Conservation (phyloP, 164 flowering plant genomes). For the Protea cynaroides region DNA sequence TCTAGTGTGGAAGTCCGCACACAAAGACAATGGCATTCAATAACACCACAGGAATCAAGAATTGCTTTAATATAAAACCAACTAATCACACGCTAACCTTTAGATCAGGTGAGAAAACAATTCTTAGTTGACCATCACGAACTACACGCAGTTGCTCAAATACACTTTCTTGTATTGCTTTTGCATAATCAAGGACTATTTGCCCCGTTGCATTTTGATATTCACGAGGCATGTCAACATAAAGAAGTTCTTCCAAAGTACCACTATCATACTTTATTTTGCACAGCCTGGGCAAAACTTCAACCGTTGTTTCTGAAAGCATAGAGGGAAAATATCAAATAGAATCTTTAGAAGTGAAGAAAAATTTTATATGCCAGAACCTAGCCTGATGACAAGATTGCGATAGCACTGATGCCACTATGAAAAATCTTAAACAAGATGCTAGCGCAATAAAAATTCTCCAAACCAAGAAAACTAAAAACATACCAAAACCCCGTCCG, state of each 20-base stretch:
- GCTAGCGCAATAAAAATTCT: neutral
- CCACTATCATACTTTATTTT: conserved; percentile 99
- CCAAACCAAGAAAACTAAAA: conserved; percentile 1
- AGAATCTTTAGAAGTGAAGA: neutral
- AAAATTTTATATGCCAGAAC: neutral
- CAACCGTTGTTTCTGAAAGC: conserved; percentile 86
- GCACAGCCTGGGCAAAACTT: conserved; percentile 94
- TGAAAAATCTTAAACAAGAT: neutral
- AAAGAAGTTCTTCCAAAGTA: conserved; percentile 90
- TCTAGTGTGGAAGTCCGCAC: conserved; percentile 32
- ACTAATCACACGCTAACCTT: conserved; percentile 44
- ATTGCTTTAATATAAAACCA: neutral
- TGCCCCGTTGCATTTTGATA: conserved; percentile 89
- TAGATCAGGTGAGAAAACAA: conserved; percentile 86
- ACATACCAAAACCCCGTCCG: conserved; percentile 98
- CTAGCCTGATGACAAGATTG: neutral
- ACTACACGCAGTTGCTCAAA: conserved; percentile 98
- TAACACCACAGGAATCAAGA: neutral
- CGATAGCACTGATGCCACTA: neutral
- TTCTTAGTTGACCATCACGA: conserved; percentile 97
- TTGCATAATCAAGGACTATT: conserved; percentile 93
- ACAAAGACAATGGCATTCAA: neutral
- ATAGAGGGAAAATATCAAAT: conserved; percentile 3
- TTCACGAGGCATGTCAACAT: conserved; percentile 97
- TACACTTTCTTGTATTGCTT: conserved; percentile 99